Base-by-base conservation (phyloP, 2,329 filamentous ascomycete genomes). In the Penicillium sp. region DNA sequence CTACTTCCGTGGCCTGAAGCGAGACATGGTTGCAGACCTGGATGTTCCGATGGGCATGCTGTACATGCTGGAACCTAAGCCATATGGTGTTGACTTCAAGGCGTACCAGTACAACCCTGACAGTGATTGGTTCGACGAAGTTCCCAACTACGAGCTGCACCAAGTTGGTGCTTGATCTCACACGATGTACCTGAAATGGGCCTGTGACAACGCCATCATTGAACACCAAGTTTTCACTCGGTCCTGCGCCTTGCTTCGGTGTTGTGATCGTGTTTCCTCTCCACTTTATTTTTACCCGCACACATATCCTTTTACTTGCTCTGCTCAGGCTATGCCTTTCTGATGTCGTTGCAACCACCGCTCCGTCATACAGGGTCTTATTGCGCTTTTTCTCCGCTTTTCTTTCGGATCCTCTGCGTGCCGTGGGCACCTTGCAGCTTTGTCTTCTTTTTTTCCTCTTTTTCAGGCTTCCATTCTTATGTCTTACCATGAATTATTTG, bases 41-140 rank as follows among this genome's bases (percentile, higher is more conserved):
- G 91, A 97, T 64, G 88, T 96, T 39, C 93, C 93, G 0, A 75
- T 98, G 42, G 93, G 93, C 13, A 90, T 95, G 76, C 77, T 96
- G 6, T 98, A 95, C 68, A 88, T 90, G 58, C 85, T 98, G 41
- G 91, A 98, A 70, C 93, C 93, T 55, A 96, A 96, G 76, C 93
- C 93, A 1, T 98, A 98, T 58, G 93, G 93, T 11, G 90, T 96
- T 49, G 91, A 95, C 52, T 96, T 97, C 74, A 91, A 95, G 67
- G 91, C 90, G 0, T 98, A 95, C 75, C 82, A 84, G 52, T 98
- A 95, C 73, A 88, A 95, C 64, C 81, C 88, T 53, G 75, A 78
- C 3, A 80, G 74, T 18, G 83, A 85, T 53, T 89, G 85, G 79
- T 98, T 98, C 61, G 83, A 93, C 50, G 84, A 93, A 65, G 72